Percentiles rank a stretch among this genome's conserved stretches.
These are phyloP conservation scores for Geopyxis carbonaria DNA, from an alignment of 495 filamentous ascomycete genomes.

Conservation along the genomic window DNA sequence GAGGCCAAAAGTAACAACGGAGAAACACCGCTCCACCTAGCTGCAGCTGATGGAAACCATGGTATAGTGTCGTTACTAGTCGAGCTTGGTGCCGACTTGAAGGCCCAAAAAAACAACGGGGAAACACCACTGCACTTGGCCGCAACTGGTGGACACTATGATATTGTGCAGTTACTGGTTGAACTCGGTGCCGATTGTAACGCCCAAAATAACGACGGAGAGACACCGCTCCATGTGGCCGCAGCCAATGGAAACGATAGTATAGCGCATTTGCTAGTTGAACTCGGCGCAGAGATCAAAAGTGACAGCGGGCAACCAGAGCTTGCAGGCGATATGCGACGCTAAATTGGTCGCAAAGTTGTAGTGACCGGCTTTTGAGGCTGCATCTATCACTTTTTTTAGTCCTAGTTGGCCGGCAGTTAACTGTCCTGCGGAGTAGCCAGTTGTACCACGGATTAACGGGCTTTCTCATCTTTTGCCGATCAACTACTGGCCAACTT, in stretches of 20 bases:
- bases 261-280: constrained; percentile 33
- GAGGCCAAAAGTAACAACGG: constrained; percentile 7
- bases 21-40: constrained; percentile 13
- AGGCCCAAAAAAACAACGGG: constrained; percentile 9
- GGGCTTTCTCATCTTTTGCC: too few relatives aligned
- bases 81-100: constrained; percentile 15
- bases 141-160: constrained; percentile 6
- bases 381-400: too few relatives aligned
- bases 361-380: too few relatives aligned
- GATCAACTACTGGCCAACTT: too few relatives aligned
- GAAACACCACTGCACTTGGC: constrained; percentile 14
- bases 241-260: constrained; percentile 36
- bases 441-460: too few relatives aligned
- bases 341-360: too few relatives aligned
- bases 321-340: too few relatives aligned
- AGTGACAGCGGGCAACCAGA: too few relatives aligned
- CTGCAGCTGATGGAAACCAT: constrained; percentile 9
- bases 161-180: constrained; percentile 12
- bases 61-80: constrained; percentile 15
- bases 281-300: constrained; percentile 6
- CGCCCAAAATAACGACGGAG: constrained; percentile 30
- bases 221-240: constrained; percentile 40
- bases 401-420: too few relatives aligned
- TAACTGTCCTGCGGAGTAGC: too few relatives aligned
- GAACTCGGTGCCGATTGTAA: constrained; percentile 27